These are phyloP conservation scores for Pseudodiploospora longispora DNA, from an alignment of 2,329 filamentous ascomycete genomes.

Conservation along the genomic window DNA sequence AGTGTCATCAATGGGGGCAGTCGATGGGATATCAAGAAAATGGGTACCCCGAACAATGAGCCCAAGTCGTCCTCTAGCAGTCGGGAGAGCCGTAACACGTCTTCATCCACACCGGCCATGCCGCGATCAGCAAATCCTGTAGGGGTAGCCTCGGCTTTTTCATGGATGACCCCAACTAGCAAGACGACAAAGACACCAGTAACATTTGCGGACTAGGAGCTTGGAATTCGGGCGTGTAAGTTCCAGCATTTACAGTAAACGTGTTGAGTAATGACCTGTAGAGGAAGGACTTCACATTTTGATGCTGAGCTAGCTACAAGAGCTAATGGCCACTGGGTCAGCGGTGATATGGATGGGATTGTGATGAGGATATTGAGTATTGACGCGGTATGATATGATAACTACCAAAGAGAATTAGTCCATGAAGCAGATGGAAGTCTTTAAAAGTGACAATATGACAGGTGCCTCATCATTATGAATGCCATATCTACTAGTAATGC, in stretches of 20 bases:
- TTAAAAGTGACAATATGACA: no score
- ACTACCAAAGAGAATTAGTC: no score
- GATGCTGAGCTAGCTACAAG: not conserved
- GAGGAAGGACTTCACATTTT: constrained; percentile 12
- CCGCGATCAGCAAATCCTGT: constrained; percentile 69
- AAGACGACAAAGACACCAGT: constrained; percentile 28
- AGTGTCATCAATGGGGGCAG: constrained; percentile 19
- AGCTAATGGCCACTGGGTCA: no score
- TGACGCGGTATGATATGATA: no score
- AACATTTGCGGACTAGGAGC: constrained; percentile 16
- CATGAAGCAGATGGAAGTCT: no score
- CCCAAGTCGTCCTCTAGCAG: constrained; percentile 13
- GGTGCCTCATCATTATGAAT: no score
- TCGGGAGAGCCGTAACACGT: constrained; percentile 27
- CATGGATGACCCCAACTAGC: constrained; percentile 65
- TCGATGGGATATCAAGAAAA: constrained; percentile 48
- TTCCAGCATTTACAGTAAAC: no score
- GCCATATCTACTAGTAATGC: no score
- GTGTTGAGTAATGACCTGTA: constrained; percentile 1
- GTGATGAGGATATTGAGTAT: no score
- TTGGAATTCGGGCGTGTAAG: no score
- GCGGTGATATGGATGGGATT: no score
- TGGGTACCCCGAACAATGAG: not conserved
- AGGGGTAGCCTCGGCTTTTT: constrained; percentile 87
- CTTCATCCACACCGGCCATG: constrained; percentile 22